Conservation (phyloP, 2,329 filamentous ascomycete genomes). For the Ascomycota sp. region DNA sequence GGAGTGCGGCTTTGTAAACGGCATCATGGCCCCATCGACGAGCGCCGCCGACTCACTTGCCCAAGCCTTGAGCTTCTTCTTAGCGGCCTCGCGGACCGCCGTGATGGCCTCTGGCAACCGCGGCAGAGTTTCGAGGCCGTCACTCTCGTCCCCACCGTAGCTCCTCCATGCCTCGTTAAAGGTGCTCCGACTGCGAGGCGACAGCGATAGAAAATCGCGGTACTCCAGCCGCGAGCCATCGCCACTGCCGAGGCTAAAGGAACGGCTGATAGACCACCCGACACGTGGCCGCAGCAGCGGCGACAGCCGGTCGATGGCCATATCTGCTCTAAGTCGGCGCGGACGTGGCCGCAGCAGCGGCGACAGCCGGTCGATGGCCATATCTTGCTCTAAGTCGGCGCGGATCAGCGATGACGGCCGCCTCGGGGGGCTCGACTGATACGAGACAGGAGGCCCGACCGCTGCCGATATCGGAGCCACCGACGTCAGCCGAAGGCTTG, state of each 20-base stretch:
- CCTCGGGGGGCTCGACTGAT: slow-evolving; percentile 10
- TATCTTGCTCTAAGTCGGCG: slow-evolving; percentile 16
- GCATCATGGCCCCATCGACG: slow-evolving; percentile 9
- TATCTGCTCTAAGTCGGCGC: too few species aligned
- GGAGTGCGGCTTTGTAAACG: slow-evolving; percentile 13
- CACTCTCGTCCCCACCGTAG: slow-evolving; percentile 7
- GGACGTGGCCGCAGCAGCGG: slow-evolving; percentile 12
- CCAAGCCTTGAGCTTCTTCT: slow-evolving; percentile 7
- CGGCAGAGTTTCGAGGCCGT: slow-evolving; percentile 11
- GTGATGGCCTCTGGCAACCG: slow-evolving; percentile 13
- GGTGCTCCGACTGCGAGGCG: slow-evolving; percentile 13
- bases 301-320: slow-evolving; percentile 17
- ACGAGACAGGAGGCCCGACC: slow-evolving; percentile 9
- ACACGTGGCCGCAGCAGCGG: slow-evolving; percentile 12
- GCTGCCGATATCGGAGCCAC: slow-evolving; percentile 7
- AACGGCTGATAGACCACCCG: slow-evolving; percentile 13
- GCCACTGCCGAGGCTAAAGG: slow-evolving; percentile 13
- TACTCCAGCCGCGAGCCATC: slow-evolving; percentile 12
- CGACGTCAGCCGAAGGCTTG: too few species aligned
- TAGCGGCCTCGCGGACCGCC: slow-evolving; percentile 8
- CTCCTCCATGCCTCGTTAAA: slow-evolving; percentile 4
- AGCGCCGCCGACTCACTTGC: slow-evolving; percentile 4
- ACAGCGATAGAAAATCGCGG: slow-evolving; percentile 15
- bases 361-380: slow-evolving; percentile 17
- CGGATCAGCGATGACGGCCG: slow-evolving; percentile 14